Evolutionary conservation across 2,329 filamentous ascomycete species (phyloP).

Genomic region (Sarocladium strictum): DNA sequence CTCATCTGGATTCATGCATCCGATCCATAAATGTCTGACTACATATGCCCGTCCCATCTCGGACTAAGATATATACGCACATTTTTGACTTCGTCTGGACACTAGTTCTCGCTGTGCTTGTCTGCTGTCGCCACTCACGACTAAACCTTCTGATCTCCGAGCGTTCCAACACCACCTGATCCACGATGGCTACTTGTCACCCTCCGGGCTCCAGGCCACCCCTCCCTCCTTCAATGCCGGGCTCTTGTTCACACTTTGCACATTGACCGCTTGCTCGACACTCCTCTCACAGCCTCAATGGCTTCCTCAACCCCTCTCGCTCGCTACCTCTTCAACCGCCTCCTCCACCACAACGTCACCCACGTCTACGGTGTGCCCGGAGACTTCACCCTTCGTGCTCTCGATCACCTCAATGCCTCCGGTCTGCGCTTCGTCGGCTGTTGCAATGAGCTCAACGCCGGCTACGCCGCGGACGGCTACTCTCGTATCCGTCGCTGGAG

Average conservation of each 20-base stretch:
- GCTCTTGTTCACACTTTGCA: not conserved
- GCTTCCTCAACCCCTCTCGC: slow-evolving; percentile 4
- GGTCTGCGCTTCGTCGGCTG: slow-evolving; percentile 43
- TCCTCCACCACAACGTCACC: slow-evolving; percentile 52
- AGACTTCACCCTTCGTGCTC: slow-evolving; percentile 31
- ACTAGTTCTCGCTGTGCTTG: not conserved
- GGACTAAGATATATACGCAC: too few relatives aligned
- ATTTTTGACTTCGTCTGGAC: not conserved
- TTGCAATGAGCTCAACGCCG: slow-evolving; percentile 52
- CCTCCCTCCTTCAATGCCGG: not conserved
- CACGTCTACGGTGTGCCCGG: slow-evolving; percentile 48
- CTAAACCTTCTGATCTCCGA: too few relatives aligned
- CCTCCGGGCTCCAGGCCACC: not conserved
- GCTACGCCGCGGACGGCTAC: slow-evolving; percentile 53
- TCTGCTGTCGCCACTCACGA: too few relatives aligned
- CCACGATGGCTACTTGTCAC: not conserved
- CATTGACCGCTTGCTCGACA: not conserved
- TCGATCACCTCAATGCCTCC: slow-evolving; percentile 30
- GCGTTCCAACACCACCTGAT: not conserved
- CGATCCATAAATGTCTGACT: too few relatives aligned
- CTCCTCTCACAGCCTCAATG: not conserved
- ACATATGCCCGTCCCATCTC: too few relatives aligned
- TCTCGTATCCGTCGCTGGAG: slow-evolving; percentile 37
- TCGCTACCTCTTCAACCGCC: slow-evolving; percentile 51
- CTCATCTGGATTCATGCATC: too few relatives aligned